Conservation (phyloP, 2,329 filamentous ascomycete genomes). For the Penicillium crustosum region DNA sequence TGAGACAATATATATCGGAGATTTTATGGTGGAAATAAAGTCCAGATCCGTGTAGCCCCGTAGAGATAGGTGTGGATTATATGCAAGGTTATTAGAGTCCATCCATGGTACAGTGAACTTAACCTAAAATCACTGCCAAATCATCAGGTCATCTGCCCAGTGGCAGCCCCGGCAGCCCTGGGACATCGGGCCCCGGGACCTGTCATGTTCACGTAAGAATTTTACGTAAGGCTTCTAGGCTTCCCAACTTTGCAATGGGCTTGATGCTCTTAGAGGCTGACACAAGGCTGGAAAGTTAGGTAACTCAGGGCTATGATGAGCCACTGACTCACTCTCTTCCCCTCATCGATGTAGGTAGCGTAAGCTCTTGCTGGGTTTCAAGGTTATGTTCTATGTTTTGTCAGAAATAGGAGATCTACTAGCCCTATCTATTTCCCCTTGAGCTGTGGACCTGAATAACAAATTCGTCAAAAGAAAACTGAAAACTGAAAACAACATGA, state of each 20-base stretch:
- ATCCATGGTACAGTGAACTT: not conserved
- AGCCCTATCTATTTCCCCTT: not conserved
- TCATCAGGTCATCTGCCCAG: not conserved
- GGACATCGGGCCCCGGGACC: too few relatives aligned
- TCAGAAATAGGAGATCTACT: not conserved
- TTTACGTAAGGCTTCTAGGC: not conserved
- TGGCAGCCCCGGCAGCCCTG: too few relatives aligned
- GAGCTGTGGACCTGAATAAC: not conserved
- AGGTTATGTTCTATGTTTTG: not conserved
- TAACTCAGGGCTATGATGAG: not conserved
- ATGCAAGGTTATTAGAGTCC: not conserved
- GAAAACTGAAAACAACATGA: too few relatives aligned
- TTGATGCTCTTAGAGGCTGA: not conserved
- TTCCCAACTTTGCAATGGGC: not conserved
- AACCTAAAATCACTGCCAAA: not conserved
- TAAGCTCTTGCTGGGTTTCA: too few relatives aligned
- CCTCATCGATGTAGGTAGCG: not conserved
- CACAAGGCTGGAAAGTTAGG: too few relatives aligned
- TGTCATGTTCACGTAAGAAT: not conserved
- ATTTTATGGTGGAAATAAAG: too few relatives aligned
- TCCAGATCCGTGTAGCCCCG: too few relatives aligned
- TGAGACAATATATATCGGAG: too few relatives aligned
- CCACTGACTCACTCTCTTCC: not conserved
- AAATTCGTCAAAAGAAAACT: not conserved
- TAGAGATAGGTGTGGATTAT: too few relatives aligned